phyloP scores from a whole-genome alignment of 1,284 basidiomycete species.

The Earliella scabrosa region DNA sequence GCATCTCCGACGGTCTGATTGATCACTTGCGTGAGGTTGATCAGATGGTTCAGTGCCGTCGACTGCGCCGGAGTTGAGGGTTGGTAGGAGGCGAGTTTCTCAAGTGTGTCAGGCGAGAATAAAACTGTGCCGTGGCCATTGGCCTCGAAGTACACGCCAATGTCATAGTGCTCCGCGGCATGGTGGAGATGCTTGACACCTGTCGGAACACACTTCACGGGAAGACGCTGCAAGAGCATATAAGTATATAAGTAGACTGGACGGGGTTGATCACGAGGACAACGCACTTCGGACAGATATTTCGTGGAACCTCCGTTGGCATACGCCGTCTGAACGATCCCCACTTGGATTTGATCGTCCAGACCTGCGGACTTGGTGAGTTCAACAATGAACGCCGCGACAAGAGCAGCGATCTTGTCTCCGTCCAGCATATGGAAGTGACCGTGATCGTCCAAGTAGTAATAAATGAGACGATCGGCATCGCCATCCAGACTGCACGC shows the following conservation, averaged over 20 bases:
- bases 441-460: slow-evolving; percentile 80
- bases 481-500: slow-evolving; percentile 97
- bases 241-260: not conserved
- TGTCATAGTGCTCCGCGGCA: slow-evolving; percentile 91
- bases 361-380: slow-evolving; percentile 86
- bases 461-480: slow-evolving; percentile 97
- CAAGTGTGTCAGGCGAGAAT: slow-evolving; percentile 80
- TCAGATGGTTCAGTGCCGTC: slow-evolving; percentile 78
- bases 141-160: slow-evolving; percentile 99
- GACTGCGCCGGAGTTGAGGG: slow-evolving; percentile 82
- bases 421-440: slow-evolving; percentile 95
- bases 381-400: slow-evolving; percentile 92
- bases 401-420: slow-evolving; percentile 96
- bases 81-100: slow-evolving; percentile 63
- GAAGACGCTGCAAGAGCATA: slow-evolving; percentile 65
- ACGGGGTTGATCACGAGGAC: not conserved
- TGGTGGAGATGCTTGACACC: slow-evolving; percentile 99
- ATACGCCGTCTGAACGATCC: slow-evolving; percentile 98
- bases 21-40: slow-evolving; percentile 84
- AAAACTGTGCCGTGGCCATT: slow-evolving; percentile 99
- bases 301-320: slow-evolving; percentile 98
- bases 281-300: slow-evolving; percentile 79
- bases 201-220: slow-evolving; percentile 94
- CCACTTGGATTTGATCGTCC: slow-evolving; percentile 75
- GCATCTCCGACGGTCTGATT: slow-evolving; percentile 99